Base-by-base conservation (phyloP, 2,329 filamentous ascomycete species). In the Pestalotiopsis sp. region DNA sequence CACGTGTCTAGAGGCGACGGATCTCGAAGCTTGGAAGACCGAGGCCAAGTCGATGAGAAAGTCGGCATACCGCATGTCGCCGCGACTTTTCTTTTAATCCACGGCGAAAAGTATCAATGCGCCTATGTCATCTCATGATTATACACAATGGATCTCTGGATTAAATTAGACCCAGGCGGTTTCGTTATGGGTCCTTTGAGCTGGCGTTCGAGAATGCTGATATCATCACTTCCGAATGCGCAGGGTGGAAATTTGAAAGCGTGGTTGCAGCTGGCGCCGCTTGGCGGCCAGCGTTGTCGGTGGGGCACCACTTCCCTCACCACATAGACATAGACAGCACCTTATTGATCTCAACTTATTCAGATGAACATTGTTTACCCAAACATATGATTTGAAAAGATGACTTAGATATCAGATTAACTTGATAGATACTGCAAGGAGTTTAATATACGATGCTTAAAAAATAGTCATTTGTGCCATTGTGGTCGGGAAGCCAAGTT, bases 1-100 rank as follows among this genome's bases (percentile, higher is more conserved):
- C 63, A 88, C 77, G 79, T 91, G 90, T 78, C 87, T 90, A 63
- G 85, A 80, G 63, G 91, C 91, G 70, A 95, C 86, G 41, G 87
- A 87, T 69, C 90, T 88, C 65, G 92, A 91, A 77, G 90, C 92
- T 83, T 87, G 89, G 79, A 92, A 85, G 72, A 95, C 84, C 70
- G 90, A 88, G 73, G 90, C 89, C 74, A 92, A 83, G 82, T 95
- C 93, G 77, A 94, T 83, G 71, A 85, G 82, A 76, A 86, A 89
- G 82, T 88, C 91, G 82, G 87, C 88, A 85, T 89, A 83, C 79
- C 87, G 83, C 88, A 90, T 90, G 17, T 52, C 69, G 70, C 72
- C 70, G 63, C 69, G 61, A 66, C 65, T 71, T 39, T 31, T 67
- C 23, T 27, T 4, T 4, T 69, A 36, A n/a, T 68, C 20, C 45